Conservation (phyloP, 257 asterid species). For the Penstemon eatonii region DNA sequence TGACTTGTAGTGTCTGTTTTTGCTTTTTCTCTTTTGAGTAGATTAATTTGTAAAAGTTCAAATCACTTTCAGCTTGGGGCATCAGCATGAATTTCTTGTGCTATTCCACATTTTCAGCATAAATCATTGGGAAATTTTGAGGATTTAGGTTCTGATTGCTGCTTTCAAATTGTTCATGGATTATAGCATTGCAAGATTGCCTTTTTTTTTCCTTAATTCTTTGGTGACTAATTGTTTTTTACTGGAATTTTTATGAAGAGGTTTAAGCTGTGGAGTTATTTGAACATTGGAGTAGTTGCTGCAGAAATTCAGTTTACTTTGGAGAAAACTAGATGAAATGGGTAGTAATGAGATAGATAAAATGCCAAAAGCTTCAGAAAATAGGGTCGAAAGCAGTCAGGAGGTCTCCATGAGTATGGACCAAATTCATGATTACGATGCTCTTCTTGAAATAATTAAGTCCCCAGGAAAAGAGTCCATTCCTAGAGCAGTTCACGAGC, state of each 20-base stretch:
- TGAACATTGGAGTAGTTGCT: slow-evolving; percentile 11
- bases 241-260: slow-evolving; percentile 12
- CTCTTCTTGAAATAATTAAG: neutral
- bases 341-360: slow-evolving; percentile 49
- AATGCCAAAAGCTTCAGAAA: slow-evolving; percentile 30
- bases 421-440: slow-evolving; percentile 27
- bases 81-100: slow-evolving; percentile 28
- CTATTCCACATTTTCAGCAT: slow-evolving; percentile 31
- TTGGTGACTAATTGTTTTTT: slow-evolving; percentile 15
- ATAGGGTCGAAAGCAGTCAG: slow-evolving; percentile 28
- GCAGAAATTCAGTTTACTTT: slow-evolving; percentile 12
- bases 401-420: slow-evolving; percentile 26
- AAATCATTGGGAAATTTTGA: slow-evolving; percentile 24
- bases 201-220: neutral
- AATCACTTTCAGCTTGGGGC: slow-evolving; percentile 23
- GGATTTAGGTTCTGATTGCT: slow-evolving; percentile 25
- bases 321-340: slow-evolving; percentile 39
- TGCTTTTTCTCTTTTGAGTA: neutral
- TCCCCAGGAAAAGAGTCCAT: neutral
- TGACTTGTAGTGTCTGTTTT: neutral
- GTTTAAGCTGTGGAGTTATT: slow-evolving; percentile 26
- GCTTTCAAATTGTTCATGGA: slow-evolving; percentile 22
- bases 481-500: slow-evolving; percentile 12
- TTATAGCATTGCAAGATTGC: neutral
- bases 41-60: slow-evolving; percentile 22